Evolutionary conservation across 306 rosid species (phyloP).

Genomic region (Vachellia pachyceras): DNA sequence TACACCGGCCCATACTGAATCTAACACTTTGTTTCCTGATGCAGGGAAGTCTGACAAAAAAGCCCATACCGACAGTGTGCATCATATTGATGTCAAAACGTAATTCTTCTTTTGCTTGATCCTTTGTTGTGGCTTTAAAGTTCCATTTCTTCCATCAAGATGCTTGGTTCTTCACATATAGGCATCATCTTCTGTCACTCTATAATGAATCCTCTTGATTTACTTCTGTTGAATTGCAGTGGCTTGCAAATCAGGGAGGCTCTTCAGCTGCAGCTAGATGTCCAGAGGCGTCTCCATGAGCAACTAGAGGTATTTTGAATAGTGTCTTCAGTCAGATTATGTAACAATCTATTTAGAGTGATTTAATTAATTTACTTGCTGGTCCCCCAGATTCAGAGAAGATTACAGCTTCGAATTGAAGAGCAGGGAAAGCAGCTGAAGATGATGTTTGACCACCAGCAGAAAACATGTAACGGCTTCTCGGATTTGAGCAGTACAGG

Average conservation of each 20-base stretch:
- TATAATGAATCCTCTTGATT: neutral
- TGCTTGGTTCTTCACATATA: slow-evolving; percentile 5
- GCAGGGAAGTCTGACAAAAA: slow-evolving; percentile 80
- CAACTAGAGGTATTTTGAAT: slow-evolving; percentile 71
- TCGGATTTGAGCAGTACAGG: slow-evolving; percentile 36
- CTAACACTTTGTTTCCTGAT: slow-evolving; percentile 35
- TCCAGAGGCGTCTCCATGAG: slow-evolving; percentile 88
- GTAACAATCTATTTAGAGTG: neutral
- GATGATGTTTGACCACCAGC: slow-evolving; percentile 63
- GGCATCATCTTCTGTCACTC: neutral
- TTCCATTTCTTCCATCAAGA: neutral
- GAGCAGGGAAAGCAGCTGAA: slow-evolving; percentile 69
- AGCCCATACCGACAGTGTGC: slow-evolving; percentile 39
- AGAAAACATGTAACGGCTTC: slow-evolving; percentile 44
- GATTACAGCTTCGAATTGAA: slow-evolving; percentile 54
- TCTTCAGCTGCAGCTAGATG: slow-evolving; percentile 87
- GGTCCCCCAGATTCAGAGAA: slow-evolving; percentile 57
- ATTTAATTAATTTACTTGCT: neutral
- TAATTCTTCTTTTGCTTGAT: slow-evolving; percentile 39
- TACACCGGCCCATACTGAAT: neutral
- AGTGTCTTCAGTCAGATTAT: neutral
- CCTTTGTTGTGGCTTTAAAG: neutral
- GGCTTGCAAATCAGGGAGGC: slow-evolving; percentile 87
- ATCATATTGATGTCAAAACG: slow-evolving; percentile 69
- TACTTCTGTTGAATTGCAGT: slow-evolving; percentile 46